Evolutionary conservation across 345 rosid genomes (phyloP).

Genomic region (Rhizophora mangle): DNA sequence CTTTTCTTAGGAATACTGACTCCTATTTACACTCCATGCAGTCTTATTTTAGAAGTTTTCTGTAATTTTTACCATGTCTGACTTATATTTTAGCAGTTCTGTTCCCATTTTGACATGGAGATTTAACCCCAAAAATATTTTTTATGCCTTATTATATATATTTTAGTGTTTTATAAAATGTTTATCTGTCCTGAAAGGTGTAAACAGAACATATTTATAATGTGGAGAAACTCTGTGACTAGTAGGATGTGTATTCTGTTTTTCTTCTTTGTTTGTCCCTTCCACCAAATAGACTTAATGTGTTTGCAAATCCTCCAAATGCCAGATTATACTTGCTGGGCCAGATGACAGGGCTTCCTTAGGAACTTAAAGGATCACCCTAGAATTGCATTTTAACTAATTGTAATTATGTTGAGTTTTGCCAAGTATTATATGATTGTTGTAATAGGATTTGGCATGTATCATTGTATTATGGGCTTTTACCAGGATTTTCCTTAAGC

Average conservation of each 20-base stretch:
- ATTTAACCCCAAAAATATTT: too few species aligned
- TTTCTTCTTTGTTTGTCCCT: background rate
- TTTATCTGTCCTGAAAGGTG: too few species aligned
- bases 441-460: slow-evolving; percentile 24
- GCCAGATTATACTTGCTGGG: slow-evolving; percentile 56
- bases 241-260: background rate
- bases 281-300: background rate
- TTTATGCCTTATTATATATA: too few species aligned
- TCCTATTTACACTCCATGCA: too few species aligned
- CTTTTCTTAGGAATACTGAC: too few species aligned
- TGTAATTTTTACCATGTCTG: too few species aligned
- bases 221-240: too few species aligned
- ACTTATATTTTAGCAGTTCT: too few species aligned
- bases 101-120: too few species aligned
- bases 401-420: slow-evolving; percentile 41
- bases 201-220: too few species aligned
- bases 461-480: slow-evolving; percentile 23
- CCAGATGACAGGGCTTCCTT: slow-evolving; percentile 54
- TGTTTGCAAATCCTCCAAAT: slow-evolving; percentile 12
- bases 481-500: slow-evolving; percentile 3
- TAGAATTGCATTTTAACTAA: slow-evolving; percentile 13
- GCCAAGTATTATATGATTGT: slow-evolving; percentile 38
- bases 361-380: slow-evolving; percentile 22
- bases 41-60: too few species aligned
- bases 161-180: too few species aligned